Conservation (phyloP, 1,139 yeast species). For the Kodamaea alishanica region DNA sequence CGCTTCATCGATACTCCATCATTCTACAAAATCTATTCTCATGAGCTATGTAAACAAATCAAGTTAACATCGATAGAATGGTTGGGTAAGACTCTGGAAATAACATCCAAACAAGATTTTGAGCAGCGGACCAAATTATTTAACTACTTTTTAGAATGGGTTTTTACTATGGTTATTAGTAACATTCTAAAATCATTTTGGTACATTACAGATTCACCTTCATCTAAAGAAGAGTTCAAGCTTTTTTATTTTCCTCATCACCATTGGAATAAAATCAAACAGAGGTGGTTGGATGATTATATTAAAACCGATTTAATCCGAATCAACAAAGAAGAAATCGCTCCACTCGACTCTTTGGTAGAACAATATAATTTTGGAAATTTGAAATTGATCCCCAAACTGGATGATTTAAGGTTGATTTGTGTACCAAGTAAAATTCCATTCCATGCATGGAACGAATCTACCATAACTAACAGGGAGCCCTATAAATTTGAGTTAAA, state of each 20-base stretch:
- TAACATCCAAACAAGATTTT: slow-evolving; percentile 37
- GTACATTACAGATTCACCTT: slow-evolving; percentile 60
- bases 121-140: slow-evolving; percentile 31
- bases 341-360: slow-evolving; percentile 3
- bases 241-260: slow-evolving; percentile 55
- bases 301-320: slow-evolving; percentile 25
- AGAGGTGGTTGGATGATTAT: slow-evolving; percentile 40
- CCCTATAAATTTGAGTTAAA: slow-evolving; percentile 19
- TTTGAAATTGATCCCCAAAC: slow-evolving; percentile 53
- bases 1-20: slow-evolving; percentile 36
- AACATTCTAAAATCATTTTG: slow-evolving; percentile 54
- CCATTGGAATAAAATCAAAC: slow-evolving; percentile 51
- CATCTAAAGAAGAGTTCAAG: slow-evolving; percentile 34
- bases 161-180: slow-evolving; percentile 46
- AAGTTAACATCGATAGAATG: slow-evolving; percentile 43
- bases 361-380: slow-evolving; percentile 29
- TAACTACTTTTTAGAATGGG: slow-evolving; percentile 52
- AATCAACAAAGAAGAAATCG: neutral
- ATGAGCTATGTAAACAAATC: slow-evolving; percentile 26
- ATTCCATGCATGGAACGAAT: slow-evolving; percentile 4
- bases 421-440: slow-evolving; percentile 48
- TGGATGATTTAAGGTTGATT: slow-evolving; percentile 53
- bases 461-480: slow-evolving; percentile 8
- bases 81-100: slow-evolving; percentile 33
- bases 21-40: slow-evolving; percentile 25